Conservation (phyloP, 2,329 filamentous ascomycete species). For the Colletotrichum sojae region DNA sequence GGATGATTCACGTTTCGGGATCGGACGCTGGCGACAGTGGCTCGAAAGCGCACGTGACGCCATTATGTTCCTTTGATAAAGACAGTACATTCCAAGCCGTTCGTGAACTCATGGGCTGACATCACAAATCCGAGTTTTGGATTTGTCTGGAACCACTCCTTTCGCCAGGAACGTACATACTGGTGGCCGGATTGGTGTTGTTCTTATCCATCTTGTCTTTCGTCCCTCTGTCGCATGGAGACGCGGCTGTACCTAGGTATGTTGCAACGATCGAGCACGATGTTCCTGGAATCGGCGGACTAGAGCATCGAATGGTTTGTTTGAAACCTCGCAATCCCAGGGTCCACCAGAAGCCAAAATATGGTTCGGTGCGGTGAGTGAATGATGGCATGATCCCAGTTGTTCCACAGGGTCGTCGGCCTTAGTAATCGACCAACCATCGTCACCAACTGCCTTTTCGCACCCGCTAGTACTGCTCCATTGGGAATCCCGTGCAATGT, state of each 20-base stretch:
- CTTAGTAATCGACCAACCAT: conserved; percentile 1
- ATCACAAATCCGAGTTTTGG: not conserved
- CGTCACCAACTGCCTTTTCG: no score
- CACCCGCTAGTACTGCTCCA: not conserved
- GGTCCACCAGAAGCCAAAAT: conserved; percentile 5
- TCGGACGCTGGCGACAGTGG: not conserved
- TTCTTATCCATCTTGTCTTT: no score
- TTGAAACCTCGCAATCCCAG: not conserved
- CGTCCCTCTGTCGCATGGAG: not conserved
- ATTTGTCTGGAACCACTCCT: not conserved
- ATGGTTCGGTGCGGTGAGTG: not conserved
- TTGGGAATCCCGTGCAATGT: not conserved
- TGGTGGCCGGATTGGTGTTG: no score
- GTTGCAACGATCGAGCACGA: conserved; percentile 4
- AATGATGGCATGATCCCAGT: conserved; percentile 33
- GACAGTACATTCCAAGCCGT: not conserved
- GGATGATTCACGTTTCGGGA: not conserved
- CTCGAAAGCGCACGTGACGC: conserved; percentile 10
- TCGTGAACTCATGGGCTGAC: conserved; percentile 26
- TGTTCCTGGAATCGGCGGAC: conserved; percentile 14
- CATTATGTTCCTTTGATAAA: not conserved
- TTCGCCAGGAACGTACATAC: not conserved
- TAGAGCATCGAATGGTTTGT: not conserved
- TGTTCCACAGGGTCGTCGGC: not conserved
- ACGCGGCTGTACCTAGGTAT: conserved; percentile 21